Percentiles rank a stretch among this genome's conserved stretches.
phyloP scores from a whole-genome alignment of 805 yeast species.

The Maudiozyma bulderi region DNA sequence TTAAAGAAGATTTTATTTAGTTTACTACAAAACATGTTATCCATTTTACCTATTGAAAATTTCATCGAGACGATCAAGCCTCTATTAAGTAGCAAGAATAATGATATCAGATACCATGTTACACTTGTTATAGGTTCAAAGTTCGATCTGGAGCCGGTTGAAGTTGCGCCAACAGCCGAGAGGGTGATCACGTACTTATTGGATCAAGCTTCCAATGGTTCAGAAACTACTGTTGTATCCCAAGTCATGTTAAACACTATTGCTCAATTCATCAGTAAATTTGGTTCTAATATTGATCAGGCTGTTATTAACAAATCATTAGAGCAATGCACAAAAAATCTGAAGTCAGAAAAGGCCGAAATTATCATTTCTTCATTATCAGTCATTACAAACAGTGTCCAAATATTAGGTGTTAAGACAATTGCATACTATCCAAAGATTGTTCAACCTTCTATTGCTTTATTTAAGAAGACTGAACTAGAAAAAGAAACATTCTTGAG shows the following conservation, averaged over 20 bases:
- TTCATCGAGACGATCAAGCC: slow-evolving; percentile 56
- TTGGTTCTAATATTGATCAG: slow-evolving; percentile 43
- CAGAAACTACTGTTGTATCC: slow-evolving; percentile 36
- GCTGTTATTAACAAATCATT: slow-evolving; percentile 42
- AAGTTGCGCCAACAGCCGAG: slow-evolving; percentile 42
- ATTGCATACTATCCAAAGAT: slow-evolving; percentile 80
- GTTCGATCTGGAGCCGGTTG: slow-evolving; percentile 56
- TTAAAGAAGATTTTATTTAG: slow-evolving; percentile 39
- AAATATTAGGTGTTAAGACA: slow-evolving; percentile 72
- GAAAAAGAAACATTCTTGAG: slow-evolving; percentile 20
- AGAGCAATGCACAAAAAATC: slow-evolving; percentile 38
- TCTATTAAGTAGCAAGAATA: slow-evolving; percentile 23
- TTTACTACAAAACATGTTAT: slow-evolving; percentile 52
- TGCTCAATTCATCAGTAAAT: slow-evolving; percentile 52
- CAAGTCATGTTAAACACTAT: slow-evolving; percentile 65
- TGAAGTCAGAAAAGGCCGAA: slow-evolving; percentile 48
- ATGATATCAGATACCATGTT: slow-evolving; percentile 49
- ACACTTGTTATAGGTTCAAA: slow-evolving; percentile 55
- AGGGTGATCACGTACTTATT: slow-evolving; percentile 43
- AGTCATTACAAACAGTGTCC: slow-evolving; percentile 59
- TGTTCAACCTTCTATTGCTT: slow-evolving; percentile 59
- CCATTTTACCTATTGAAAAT: slow-evolving; percentile 63
- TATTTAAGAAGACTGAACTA: slow-evolving; percentile 36
- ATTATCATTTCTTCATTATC: slow-evolving; percentile 64
- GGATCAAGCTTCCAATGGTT: slow-evolving; percentile 26